Conservation (phyloP, 2,329 filamentous ascomycete species). For the Blastomyces gilchristii region DNA sequence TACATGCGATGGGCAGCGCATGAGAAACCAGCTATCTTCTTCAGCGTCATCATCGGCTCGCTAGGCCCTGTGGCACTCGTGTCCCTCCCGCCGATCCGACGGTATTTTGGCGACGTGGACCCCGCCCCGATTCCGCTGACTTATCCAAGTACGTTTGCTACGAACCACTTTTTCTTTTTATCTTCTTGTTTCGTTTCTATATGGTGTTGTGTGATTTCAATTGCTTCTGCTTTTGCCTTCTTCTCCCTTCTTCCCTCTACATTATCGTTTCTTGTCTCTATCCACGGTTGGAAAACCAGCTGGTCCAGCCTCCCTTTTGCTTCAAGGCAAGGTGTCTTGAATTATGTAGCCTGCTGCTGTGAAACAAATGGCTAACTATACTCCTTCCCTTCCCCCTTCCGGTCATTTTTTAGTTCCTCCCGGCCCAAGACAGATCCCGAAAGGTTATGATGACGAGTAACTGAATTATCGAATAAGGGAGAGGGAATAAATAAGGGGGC, state of each 20-base stretch:
- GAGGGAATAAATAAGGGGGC: too few relatives aligned
- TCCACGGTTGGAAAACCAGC: neutral
- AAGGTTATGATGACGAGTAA: slow-evolving; percentile 40
- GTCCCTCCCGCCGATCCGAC: slow-evolving; percentile 63
- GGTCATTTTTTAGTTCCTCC: slow-evolving; percentile 30
- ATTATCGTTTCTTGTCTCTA: neutral
- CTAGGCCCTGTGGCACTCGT: slow-evolving; percentile 61
- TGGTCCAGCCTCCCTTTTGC: neutral
- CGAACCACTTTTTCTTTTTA: neutral
- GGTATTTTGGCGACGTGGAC: slow-evolving; percentile 61
- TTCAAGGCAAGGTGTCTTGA: neutral
- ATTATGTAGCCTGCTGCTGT: neutral
- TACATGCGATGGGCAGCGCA: slow-evolving; percentile 83
- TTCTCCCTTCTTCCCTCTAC: neutral
- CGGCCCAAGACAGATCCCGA: slow-evolving; percentile 36
- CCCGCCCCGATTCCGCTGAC: slow-evolving; percentile 68
- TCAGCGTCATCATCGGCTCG: slow-evolving; percentile 63
- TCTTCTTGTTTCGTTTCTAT: neutral
- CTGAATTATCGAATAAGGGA: neutral
- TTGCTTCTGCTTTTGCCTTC: neutral
- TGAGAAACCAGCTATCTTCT: slow-evolving; percentile 87
- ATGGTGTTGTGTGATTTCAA: neutral
- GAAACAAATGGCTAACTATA: neutral
- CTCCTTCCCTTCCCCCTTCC: neutral
- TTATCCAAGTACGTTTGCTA: slow-evolving; percentile 68